Base-by-base conservation (phyloP, 139 green algal genomes). In the Chlorella sp. region DNA sequence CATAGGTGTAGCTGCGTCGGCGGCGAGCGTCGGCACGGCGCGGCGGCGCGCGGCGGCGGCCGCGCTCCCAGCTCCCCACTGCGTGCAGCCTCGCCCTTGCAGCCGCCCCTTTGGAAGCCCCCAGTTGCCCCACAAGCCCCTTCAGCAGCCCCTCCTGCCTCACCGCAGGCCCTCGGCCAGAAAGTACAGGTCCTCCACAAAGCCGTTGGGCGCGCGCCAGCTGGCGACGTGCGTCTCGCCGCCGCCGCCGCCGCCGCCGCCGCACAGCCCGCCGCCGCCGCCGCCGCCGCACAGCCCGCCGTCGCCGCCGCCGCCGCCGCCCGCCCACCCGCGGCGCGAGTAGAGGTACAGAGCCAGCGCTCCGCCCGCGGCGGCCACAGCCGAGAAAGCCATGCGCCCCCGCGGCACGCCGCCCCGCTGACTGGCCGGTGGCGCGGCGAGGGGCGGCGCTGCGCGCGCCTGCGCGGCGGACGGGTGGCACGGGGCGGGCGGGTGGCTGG, bases 101-200 rank as follows among this genome's bases (percentile, higher is more conserved):
- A n/a, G n/a, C n/a, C n/a, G n/a, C n/a, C n/a, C n/a, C n/a, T n/a
- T n/a, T n/a, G n/a, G n/a, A n/a, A n/a, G n/a, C n/a, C n/a, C n/a
- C n/a, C n/a, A n/a, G n/a, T n/a, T n/a, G n/a, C n/a, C n/a, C n/a
- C n/a, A n/a, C n/a, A n/a, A n/a, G n/a, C n/a, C n/a, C n/a, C n/a
- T n/a, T n/a, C n/a, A n/a, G n/a, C n/a, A n/a, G n/a, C n/a, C n/a
- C n/a, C n/a, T n/a, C n/a, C n/a, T n/a, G n/a, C 42, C 77, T 42
- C 42, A 92, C 88, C 89, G 84, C 3, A 94, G 41, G 0, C 89
- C 88, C 53, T 95, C 92, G 19, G 90, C 89, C 59, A 94, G 89
- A 36, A 92, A 87, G 63, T 86, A 91, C 19, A 96, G 58, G 19
- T 90, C 87, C 53, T 96, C 92, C 14, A 83, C 21, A 77, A 89